phyloP scores from a whole-genome alignment of 345 rosid genomes.

The Carallia brachiata region DNA sequence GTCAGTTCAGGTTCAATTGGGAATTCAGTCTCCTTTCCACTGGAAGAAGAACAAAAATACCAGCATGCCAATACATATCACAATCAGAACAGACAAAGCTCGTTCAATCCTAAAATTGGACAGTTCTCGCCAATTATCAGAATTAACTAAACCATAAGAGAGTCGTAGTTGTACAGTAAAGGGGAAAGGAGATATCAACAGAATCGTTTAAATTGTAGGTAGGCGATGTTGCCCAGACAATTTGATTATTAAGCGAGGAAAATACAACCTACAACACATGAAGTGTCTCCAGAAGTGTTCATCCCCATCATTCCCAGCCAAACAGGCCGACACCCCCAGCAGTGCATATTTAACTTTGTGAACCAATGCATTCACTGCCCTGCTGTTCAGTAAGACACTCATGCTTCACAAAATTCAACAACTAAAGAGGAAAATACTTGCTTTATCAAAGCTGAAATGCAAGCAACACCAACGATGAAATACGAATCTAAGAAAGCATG shows the following conservation, averaged over 20 bases:
- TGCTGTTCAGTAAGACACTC: too few species aligned
- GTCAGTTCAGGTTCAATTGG: constrained; percentile 69
- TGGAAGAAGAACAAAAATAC: constrained; percentile 13
- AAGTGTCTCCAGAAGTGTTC: too few species aligned
- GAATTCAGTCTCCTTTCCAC: constrained; percentile 69
- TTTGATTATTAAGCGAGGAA: not conserved
- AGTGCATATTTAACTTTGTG: too few species aligned
- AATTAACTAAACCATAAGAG: not conserved
- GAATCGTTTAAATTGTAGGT: not conserved
- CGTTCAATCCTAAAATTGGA: not conserved
- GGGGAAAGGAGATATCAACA: not conserved
- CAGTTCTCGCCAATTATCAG: not conserved
- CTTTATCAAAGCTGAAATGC: too few species aligned
- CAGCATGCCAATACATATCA: constrained; percentile 2
- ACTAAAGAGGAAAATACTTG: too few species aligned
- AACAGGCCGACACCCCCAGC: too few species aligned
- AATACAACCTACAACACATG: too few species aligned
- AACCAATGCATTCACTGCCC: too few species aligned
- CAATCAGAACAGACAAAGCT: not conserved
- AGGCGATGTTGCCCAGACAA: not conserved
- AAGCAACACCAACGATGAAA: too few species aligned
- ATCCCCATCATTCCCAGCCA: too few species aligned
- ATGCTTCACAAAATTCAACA: too few species aligned
- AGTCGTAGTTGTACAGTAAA: not conserved
- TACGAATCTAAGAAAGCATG: too few species aligned